Conservation (phyloP, 805 yeast species). For the Yarrowia sp. region DNA sequence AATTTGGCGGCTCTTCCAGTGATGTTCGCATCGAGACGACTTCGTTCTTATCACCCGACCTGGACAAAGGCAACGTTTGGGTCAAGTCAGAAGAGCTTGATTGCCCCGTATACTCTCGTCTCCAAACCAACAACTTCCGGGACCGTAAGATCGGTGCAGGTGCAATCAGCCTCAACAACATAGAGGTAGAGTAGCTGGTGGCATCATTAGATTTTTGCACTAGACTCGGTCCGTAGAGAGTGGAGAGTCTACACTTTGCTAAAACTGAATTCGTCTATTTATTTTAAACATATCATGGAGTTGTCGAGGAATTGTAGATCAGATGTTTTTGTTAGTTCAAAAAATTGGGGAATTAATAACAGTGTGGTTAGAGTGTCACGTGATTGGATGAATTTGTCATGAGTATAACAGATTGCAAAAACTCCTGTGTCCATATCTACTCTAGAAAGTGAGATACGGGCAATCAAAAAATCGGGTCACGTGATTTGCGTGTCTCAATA, state of each 20-base stretch:
- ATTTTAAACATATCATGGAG: slow-evolving; percentile 8
- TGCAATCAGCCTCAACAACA: not conserved
- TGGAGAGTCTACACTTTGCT: slow-evolving; percentile 19
- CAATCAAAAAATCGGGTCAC: not conserved
- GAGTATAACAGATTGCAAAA: not conserved
- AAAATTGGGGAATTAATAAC: too few relatives aligned
- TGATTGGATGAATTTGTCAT: too few relatives aligned
- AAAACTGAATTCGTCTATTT: slow-evolving; percentile 4
- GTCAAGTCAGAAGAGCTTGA: not conserved
- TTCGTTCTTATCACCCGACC: not conserved
- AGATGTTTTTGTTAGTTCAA: too few relatives aligned
- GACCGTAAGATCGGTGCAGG: slow-evolving; percentile 12
- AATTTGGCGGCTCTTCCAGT: not conserved
- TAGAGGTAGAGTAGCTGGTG: slow-evolving; percentile 11
- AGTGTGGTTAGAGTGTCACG: too few relatives aligned
- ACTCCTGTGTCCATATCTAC: not conserved
- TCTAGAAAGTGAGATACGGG: not conserved
- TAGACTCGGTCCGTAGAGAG: not conserved
- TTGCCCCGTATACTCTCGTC: not conserved
- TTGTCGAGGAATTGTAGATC: not conserved
- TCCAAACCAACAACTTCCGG: slow-evolving; percentile 8
- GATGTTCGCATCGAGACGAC: slow-evolving; percentile 6
- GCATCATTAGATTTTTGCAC: slow-evolving; percentile 4
- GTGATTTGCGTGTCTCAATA: not conserved
- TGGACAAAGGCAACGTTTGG: not conserved